Evolutionary conservation across 2,329 filamentous ascomycete species (phyloP).

Genomic region (Sporothrix sp.): DNA sequence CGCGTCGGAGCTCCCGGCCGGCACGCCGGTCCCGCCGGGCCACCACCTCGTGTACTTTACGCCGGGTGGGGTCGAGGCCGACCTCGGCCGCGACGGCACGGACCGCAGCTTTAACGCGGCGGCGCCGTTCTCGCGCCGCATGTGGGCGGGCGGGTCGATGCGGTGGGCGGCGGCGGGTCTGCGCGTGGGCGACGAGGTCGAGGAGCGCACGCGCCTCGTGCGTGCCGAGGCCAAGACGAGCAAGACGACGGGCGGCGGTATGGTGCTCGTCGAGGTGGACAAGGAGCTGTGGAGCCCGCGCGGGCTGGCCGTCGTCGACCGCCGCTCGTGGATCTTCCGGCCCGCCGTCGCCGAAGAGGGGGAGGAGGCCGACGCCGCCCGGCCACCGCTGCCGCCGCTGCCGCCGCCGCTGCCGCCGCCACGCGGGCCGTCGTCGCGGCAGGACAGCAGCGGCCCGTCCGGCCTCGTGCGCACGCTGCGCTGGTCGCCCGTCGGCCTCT

Average conservation of each 20-base stretch:
- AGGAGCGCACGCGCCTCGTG: conserved; percentile 28
- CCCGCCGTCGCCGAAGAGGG: conserved; percentile 22
- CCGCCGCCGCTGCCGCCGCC: neutral
- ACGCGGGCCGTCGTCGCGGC: neutral
- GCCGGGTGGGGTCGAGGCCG: conserved; percentile 41
- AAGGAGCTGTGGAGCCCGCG: conserved; percentile 46
- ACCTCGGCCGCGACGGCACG: conserved; percentile 50
- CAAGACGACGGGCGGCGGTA: conserved; percentile 41
- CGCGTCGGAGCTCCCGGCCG: conserved; percentile 25
- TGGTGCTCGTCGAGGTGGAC: conserved; percentile 56
- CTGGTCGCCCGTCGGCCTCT: conserved; percentile 48
- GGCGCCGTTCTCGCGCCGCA: conserved; percentile 49
- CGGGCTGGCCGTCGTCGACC: conserved; percentile 45
- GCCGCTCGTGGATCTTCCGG: conserved; percentile 41
- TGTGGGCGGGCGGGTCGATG: conserved; percentile 59
- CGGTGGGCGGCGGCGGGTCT: conserved; percentile 29
- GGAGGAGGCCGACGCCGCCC: too few species aligned
- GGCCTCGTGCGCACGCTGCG: neutral
- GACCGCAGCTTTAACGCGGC: conserved; percentile 51
- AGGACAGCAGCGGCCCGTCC: neutral
- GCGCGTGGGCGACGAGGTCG: neutral
- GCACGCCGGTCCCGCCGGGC: conserved; percentile 45
- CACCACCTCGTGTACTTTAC: conserved; percentile 59
- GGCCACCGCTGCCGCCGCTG: neutral
- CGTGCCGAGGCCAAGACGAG: conserved; percentile 46